Conservation (phyloP, 257 asterid species). For the Solanum okadae region DNA sequence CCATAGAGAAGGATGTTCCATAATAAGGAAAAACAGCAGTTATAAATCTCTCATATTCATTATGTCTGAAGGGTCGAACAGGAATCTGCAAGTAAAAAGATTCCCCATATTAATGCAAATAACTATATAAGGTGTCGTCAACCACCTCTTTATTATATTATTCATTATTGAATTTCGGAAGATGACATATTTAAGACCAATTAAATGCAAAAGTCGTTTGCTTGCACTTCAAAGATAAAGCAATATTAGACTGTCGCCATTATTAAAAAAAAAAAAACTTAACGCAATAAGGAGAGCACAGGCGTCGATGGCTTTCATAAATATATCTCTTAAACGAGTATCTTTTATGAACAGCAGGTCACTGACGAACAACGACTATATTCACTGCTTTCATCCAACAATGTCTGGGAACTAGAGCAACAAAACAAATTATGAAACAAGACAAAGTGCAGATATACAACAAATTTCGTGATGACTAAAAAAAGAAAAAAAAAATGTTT, state of each 20-base stretch:
- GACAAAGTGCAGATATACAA: background rate
- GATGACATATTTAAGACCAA: background rate
- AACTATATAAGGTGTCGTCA: background rate
- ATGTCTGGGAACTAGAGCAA: background rate
- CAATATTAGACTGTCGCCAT: background rate
- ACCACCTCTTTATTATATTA: background rate
- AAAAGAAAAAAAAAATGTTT: background rate
- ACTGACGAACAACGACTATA: background rate
- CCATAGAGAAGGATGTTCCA: conserved; percentile 82
- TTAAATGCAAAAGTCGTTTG: background rate
- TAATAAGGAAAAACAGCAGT: conserved; percentile 80
- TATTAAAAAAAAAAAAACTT: background rate
- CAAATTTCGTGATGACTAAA: background rate
- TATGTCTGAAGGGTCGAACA: conserved; percentile 88
- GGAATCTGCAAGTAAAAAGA: conserved; percentile 61
- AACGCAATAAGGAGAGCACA: background rate
- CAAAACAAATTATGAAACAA: background rate
- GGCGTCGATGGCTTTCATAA: background rate
- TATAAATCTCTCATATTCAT: conserved; percentile 82
- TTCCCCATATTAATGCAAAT: background rate
- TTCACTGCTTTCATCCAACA: background rate
- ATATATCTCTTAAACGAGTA: background rate
- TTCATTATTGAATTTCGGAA: background rate
- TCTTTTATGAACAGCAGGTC: background rate
- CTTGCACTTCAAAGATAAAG: background rate